Conservation (phyloP, 2,329 filamentous ascomycete species). For the Talaromyces sp. region DNA sequence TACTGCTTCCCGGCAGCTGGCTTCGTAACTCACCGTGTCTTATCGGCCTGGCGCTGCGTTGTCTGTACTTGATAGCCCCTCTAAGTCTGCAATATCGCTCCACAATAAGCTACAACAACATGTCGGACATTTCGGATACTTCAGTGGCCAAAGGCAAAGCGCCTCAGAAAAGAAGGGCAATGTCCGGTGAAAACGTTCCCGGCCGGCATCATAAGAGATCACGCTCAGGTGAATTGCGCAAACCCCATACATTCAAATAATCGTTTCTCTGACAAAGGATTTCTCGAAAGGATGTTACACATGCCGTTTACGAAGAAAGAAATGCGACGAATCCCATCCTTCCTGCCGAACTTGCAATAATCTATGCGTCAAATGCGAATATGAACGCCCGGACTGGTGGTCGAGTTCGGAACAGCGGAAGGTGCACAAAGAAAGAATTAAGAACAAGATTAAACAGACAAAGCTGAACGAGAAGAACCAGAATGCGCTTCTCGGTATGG, state of each 20-base stretch:
- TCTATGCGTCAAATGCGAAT: too few relatives aligned
- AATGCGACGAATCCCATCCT: slow-evolving; percentile 58
- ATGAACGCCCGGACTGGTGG: slow-evolving; percentile 68
- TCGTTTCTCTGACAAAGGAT: too few relatives aligned
- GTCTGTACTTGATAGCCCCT: too few relatives aligned
- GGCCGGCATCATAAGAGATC: slow-evolving; percentile 87
- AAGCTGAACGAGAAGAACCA: slow-evolving; percentile 87
- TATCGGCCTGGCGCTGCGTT: too few relatives aligned
- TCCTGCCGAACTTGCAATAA: too few relatives aligned
- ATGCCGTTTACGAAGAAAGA: slow-evolving; percentile 53
- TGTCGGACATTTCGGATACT: neutral
- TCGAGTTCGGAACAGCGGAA: slow-evolving; percentile 82
- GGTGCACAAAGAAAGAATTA: slow-evolving; percentile 89
- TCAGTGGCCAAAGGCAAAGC: neutral
- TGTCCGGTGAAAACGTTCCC: neutral
- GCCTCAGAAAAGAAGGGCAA: neutral
- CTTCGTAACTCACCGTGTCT: slow-evolving; percentile 11
- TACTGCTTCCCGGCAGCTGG: slow-evolving; percentile 19
- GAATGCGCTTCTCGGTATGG: slow-evolving; percentile 40
- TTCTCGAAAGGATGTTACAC: too few relatives aligned
- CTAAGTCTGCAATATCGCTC: too few relatives aligned
- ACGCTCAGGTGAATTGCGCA: slow-evolving; percentile 84
- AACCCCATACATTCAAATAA: too few relatives aligned
- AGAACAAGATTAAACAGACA: slow-evolving; percentile 94
- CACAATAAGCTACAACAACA: too few relatives aligned